Base-by-base conservation (phyloP, 805 yeast genomes). In the Vanderwaltozyma tropicalis region DNA sequence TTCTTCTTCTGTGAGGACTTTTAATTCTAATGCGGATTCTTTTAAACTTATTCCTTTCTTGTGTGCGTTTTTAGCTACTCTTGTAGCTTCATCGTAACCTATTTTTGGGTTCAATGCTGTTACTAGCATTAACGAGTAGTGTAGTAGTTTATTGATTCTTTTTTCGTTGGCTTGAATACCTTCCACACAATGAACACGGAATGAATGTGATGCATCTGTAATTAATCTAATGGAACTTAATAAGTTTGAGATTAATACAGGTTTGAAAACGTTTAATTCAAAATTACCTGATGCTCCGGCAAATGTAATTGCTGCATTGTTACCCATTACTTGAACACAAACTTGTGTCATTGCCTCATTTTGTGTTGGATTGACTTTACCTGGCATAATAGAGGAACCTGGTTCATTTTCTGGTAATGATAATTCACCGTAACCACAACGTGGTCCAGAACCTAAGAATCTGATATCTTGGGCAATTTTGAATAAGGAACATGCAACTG, bases 231-330 rank as follows among this genome's bases (percentile, higher is more conserved):
- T 69, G 12, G 96, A 86, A 44, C 83, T 74, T 56, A 92, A 74
- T 64, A 92, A 72, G 77, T 89, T 92, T 44, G 88, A 72, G 57
- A 85, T 86, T 84, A 92, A 67, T 37, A 92, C 86, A 36, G 98
- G 98, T 74, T 92, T 92, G 80, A 86, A 92, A 31, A 88, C 98
- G 65, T 92, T 92, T 64, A 92, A 78, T 72, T 92, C 98, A 54
- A 92, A 92, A 71, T 92, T 98, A 53, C 98, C 98, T 28, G 95
- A 84, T 28, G 98, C 96, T 59, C 98, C 98, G 31, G 96, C 94
- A 61, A 85, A 86, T 26, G 97, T 88, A 67, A 92, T 84, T 47
- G 96, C 77, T 32, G 95, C 67, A 67, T 92, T 80, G 78, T 92
- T 92, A 63, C 98, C 98, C 61, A 92, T 86, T 20, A 92, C 96